Evolutionary conservation across 768 basidiomycete genomes (phyloP).

Genomic region (Pleurotus eryngii): DNA sequence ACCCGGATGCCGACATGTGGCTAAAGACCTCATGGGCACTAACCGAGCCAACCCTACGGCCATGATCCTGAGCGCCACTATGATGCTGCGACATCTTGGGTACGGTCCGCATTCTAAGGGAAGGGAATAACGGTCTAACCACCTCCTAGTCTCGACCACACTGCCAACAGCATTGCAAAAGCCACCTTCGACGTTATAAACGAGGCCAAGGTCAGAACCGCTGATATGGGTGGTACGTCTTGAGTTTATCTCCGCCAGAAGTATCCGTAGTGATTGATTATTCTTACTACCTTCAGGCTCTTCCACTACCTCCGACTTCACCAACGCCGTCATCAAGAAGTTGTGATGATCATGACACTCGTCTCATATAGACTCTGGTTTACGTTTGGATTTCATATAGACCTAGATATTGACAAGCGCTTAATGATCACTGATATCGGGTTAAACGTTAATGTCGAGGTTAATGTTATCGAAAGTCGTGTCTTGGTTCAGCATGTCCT

Average conservation of each 20-base stretch:
- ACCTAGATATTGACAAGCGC: constrained; percentile 10
- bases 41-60: constrained; percentile 96
- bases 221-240: constrained; percentile 88
- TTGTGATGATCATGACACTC: constrained; percentile 31
- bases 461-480: constrained; percentile 42
- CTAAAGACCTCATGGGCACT: constrained; percentile 94
- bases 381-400: constrained; percentile 10
- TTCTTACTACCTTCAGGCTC: constrained; percentile 48
- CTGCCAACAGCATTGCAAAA: constrained; percentile 90
- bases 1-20: constrained; percentile 95
- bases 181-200: constrained; percentile 93
- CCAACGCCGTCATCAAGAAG: constrained; percentile 85
- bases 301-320: constrained; percentile 93
- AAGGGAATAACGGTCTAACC: not conserved
- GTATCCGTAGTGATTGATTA: not conserved
- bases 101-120: constrained; percentile 34
- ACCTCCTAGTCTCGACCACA: constrained; percentile 70
- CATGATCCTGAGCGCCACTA: constrained; percentile 94
- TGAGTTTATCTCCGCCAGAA: not conserved
- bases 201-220: constrained; percentile 83
- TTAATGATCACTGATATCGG: constrained; percentile 17
- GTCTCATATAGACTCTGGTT: not conserved
- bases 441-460: constrained; percentile 15
- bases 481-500: constrained; percentile 46
- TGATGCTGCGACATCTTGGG: constrained; percentile 97